These are phyloP conservation scores for Citrus sinensis DNA, from an alignment of 345 rosid genomes.

Conservation along the genomic window DNA sequence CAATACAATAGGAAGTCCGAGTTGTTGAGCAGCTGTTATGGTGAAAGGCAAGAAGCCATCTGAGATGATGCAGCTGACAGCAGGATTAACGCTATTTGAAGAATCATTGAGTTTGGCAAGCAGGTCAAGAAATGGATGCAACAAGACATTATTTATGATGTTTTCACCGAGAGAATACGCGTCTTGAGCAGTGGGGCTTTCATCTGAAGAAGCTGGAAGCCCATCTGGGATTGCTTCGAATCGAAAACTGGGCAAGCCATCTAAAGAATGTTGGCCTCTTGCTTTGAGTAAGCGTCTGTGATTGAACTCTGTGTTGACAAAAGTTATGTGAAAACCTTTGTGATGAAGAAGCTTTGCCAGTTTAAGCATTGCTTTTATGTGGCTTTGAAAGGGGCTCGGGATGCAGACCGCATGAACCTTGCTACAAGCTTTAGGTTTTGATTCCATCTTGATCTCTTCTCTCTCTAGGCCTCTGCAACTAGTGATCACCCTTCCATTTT, in stretches of 20 bases:
- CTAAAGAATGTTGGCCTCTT: background rate
- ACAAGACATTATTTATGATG: background rate
- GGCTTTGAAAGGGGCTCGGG: background rate
- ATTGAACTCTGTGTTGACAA: background rate
- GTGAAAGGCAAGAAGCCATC: background rate
- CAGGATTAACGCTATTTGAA: background rate
- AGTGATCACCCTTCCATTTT: too few species aligned
- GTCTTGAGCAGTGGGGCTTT: background rate
- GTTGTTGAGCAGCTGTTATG: background rate
- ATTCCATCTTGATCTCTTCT: background rate
- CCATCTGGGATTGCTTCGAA: conserved; percentile 9
- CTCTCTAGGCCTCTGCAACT: background rate
- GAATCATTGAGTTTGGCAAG: background rate
- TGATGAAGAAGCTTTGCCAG: background rate
- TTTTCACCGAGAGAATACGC: background rate
- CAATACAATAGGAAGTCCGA: background rate
- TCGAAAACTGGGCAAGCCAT: background rate
- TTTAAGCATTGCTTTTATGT: background rate
- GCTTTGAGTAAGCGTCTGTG: background rate
- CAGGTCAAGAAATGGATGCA: background rate
- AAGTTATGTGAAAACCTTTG: conserved; percentile 2
- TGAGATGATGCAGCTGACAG: background rate
- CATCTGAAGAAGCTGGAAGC: background rate
- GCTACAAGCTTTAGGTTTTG: background rate
- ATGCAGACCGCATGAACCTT: background rate